phyloP scores from a whole-genome alignment of 345 rosid genomes.

The Lagerstroemia speciosa region DNA sequence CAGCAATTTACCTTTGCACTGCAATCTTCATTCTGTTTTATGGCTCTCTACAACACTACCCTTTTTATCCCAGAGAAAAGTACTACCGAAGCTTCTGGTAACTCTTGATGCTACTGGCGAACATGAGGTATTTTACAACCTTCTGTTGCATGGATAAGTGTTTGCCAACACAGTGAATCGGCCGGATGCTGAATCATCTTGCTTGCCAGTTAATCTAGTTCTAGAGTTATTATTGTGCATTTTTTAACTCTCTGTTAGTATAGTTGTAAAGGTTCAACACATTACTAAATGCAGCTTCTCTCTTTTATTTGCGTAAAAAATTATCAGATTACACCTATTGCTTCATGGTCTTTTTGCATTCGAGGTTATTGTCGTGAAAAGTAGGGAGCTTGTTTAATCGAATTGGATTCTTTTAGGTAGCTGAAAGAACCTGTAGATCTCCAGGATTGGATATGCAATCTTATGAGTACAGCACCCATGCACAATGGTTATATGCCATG shows the following conservation, averaged over 20 bases:
- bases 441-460: background rate
- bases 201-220: background rate
- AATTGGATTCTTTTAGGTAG: background rate
- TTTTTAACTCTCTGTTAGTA: background rate
- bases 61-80: constrained; percentile 4
- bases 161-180: background rate
- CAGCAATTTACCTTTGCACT: background rate
- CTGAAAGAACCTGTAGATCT: background rate
- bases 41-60: background rate
- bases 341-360: background rate
- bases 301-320: background rate
- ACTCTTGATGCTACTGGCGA: constrained; percentile 6
- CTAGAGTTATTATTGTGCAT: background rate
- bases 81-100: background rate
- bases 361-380: background rate
- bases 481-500: no score
- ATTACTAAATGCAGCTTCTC: background rate
- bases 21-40: background rate
- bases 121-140: background rate
- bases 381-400: background rate
- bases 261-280: background rate
- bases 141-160: background rate
- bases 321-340: background rate
- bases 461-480: background rate
- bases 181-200: background rate